Percentiles rank a stretch among this genome's conserved stretches.
These are phyloP conservation scores for Thermochaetoides thermophila DNA, from an alignment of 495 filamentous ascomycete genomes.

Conservation along the genomic window DNA sequence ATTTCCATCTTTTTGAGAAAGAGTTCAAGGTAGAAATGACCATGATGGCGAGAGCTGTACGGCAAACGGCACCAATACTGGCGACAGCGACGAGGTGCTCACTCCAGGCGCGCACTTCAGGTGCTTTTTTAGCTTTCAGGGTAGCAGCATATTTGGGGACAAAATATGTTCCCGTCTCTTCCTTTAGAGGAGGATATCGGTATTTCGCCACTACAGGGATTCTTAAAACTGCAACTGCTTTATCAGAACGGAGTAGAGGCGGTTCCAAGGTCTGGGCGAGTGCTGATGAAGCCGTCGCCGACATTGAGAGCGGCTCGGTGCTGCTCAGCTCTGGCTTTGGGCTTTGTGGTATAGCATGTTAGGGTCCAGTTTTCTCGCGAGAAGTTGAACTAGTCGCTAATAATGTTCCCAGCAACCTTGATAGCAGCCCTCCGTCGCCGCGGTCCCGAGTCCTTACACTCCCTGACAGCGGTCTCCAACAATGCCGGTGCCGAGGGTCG, in stretches of 20 bases:
- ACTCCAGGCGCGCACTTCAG: no score
- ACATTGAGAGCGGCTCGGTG: slow-evolving; percentile 41
- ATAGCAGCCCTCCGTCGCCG: slow-evolving; percentile 34
- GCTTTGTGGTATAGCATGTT: slow-evolving; percentile 44
- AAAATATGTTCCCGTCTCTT: no score
- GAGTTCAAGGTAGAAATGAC: slow-evolving; percentile 1
- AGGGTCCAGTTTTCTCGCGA: slow-evolving; percentile 5
- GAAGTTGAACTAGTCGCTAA: background rate
- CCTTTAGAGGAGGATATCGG: no score
- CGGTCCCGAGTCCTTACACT: slow-evolving; percentile 30
- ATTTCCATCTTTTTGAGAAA: no score
- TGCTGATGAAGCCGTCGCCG: slow-evolving; percentile 46
- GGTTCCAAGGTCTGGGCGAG: slow-evolving; percentile 39
- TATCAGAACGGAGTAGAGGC: slow-evolving; percentile 20
- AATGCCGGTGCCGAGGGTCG: slow-evolving; percentile 43
- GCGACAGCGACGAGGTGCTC: no score
- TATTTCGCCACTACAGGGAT: no score
- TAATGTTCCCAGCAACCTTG: slow-evolving; percentile 23
- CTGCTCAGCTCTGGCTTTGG: slow-evolving; percentile 48
- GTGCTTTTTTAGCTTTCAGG: no score
- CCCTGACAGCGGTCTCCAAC: slow-evolving; percentile 50
- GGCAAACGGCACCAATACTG: slow-evolving; percentile 1
- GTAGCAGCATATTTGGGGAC: no score
- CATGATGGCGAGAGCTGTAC: background rate
- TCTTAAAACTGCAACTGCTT: no score